A percentile compares a stretch with the other conserved stretches of the same genome.
Evolutionary conservation across 225 moss, liverwort and hornwort species (phyloP).

Genomic region (Pseudoscleropodium purum): DNA sequence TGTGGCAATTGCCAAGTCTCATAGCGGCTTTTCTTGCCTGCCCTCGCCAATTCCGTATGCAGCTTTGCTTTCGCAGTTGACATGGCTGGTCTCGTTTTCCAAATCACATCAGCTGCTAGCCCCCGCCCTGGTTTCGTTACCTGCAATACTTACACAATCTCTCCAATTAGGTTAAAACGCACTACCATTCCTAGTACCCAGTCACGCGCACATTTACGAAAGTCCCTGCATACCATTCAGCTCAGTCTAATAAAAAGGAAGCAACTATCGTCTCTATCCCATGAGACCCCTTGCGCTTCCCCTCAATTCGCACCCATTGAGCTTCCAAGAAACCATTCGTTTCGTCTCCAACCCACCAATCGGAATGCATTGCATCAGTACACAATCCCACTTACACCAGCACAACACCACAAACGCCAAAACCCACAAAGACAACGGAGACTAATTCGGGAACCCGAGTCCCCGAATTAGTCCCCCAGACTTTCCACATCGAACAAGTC

Average conservation of each 20-base stretch:
- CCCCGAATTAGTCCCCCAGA: background rate
- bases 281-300: background rate
- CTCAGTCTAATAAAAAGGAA: background rate
- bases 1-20: constrained; percentile 42
- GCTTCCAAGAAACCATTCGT: background rate
- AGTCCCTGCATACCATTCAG: background rate
- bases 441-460: background rate
- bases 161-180: background rate
- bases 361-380: background rate
- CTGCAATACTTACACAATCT: background rate
- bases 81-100: constrained; percentile 11
- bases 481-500: background rate
- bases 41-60: constrained; percentile 27
- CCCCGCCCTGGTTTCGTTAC: background rate
- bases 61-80: constrained; percentile 55
- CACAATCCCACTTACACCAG: background rate
- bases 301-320: background rate
- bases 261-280: background rate
- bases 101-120: background rate
- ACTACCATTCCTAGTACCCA: background rate
- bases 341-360: background rate
- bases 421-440: background rate
- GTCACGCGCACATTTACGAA: background rate
- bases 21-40: constrained; percentile 37
- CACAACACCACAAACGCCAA: background rate